A percentile compares a stretch with the other conserved stretches of the same genome.
Conservation (phyloP, 1,139 yeast genomes). For the Lipomyces yarrowii region DNA sequence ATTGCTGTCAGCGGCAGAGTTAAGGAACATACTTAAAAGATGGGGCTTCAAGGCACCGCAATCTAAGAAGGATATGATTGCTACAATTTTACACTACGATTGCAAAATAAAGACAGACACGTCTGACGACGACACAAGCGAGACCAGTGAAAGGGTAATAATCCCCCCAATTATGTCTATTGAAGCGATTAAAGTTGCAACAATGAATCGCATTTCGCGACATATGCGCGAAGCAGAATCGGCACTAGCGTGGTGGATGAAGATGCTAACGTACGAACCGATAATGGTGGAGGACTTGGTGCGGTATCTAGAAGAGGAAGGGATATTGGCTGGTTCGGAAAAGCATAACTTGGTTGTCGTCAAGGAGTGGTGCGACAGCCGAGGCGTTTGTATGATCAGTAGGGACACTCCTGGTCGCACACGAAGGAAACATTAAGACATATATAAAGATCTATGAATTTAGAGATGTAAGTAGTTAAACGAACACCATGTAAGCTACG, state of each 20-base stretch:
- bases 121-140: background rate
- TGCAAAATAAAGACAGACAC: background rate
- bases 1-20: conserved; percentile 14
- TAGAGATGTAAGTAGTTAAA: background rate
- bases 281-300: conserved; percentile 32
- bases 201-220: conserved; percentile 7
- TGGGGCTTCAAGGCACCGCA: conserved; percentile 31
- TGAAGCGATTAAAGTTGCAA: conserved; percentile 7
- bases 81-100: conserved; percentile 10
- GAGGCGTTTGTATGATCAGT: conserved; percentile 29
- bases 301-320: conserved; percentile 18
- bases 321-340: conserved; percentile 6
- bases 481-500: background rate
- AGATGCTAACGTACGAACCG: conserved; percentile 34
- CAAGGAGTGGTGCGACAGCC: conserved; percentile 32
- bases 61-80: conserved; percentile 18
- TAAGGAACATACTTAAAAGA: conserved; percentile 11
- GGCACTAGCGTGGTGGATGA: conserved; percentile 32
- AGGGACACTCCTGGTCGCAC: conserved; percentile 4
- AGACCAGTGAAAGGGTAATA: background rate
- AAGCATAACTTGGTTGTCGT: conserved; percentile 12
- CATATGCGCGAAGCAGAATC: conserved; percentile 12
- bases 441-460: background rate
- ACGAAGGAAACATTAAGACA: conserved; percentile 1
- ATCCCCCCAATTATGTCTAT: background rate